Percentiles rank a stretch among this genome's conserved stretches.
Conservation (phyloP, 2,329 filamentous ascomycete genomes). For the Colletotrichum cuscutae region DNA sequence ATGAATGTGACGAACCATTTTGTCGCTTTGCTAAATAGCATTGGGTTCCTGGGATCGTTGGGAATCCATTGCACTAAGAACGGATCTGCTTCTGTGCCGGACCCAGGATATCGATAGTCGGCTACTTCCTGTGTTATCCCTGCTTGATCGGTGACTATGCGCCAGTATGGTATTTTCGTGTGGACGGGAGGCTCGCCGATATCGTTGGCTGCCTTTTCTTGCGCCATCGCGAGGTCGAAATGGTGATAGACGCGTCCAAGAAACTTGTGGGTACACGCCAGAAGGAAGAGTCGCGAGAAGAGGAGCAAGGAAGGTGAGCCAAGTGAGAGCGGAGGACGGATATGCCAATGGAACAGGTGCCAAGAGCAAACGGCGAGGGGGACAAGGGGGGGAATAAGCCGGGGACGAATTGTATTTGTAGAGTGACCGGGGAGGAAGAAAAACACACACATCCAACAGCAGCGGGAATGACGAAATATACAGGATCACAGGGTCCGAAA, state of each 20-base stretch:
- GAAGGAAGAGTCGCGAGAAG: neutral
- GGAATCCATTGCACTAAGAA: slow-evolving; percentile 72
- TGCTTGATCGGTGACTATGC: neutral
- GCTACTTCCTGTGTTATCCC: slow-evolving; percentile 2
- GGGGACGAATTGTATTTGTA: neutral
- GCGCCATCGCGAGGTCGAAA: neutral
- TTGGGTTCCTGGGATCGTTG: slow-evolving; percentile 71
- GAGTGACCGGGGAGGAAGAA: neutral
- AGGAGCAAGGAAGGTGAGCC: neutral
- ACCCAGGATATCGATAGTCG: slow-evolving; percentile 63
- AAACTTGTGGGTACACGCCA: neutral
- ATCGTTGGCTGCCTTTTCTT: neutral
- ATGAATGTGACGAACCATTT: slow-evolving; percentile 72
- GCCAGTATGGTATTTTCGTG: neutral
- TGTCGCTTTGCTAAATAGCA: slow-evolving; percentile 59
- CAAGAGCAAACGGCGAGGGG: neutral
- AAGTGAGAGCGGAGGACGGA: neutral
- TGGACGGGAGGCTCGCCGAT: neutral
- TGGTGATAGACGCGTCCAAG: neutral
- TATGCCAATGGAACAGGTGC: neutral
- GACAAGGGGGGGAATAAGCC: neutral
- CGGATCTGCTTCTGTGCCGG: slow-evolving; percentile 71
- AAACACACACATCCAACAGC: neutral
- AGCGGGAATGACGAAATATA: neutral
- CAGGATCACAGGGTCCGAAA: neutral